Conservation (phyloP, 768 basidiomycete genomes). For the Collybia mongolica region DNA sequence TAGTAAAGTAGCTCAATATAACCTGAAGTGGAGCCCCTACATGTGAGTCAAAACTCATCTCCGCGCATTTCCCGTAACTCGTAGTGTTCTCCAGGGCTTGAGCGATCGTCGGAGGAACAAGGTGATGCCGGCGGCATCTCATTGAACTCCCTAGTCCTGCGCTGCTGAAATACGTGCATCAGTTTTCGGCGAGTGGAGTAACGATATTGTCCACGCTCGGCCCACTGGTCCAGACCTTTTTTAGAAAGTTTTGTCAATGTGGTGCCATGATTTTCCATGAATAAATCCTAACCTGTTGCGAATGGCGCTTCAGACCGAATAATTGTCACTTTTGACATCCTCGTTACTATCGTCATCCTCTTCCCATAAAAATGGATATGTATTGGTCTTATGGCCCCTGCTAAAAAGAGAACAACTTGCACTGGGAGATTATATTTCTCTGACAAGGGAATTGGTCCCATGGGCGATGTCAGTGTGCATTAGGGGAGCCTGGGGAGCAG, state of each 20-base stretch:
- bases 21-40: too few relatives aligned
- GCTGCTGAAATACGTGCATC: not conserved
- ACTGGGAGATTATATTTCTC: too few relatives aligned
- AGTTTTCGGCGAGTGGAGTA: constrained; percentile 4
- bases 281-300: not conserved
- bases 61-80: too few relatives aligned
- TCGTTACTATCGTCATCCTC: not conserved
- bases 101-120: too few relatives aligned
- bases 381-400: not conserved
- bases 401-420: not conserved
- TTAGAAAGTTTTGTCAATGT: not conserved
- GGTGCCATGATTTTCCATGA: not conserved
- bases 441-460: too few relatives aligned
- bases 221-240: not conserved
- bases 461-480: too few relatives aligned
- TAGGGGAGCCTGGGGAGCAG: too few relatives aligned
- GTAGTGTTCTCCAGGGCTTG: too few relatives aligned
- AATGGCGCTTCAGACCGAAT: constrained; percentile 2
- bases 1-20: too few relatives aligned
- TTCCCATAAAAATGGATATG: not conserved
- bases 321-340: not conserved
- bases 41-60: too few relatives aligned
- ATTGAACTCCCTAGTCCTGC: too few relatives aligned
- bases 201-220: not conserved
- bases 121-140: too few relatives aligned